phyloP scores from a whole-genome alignment of 164 flowering plant genomes.

The Umbellularia californica region DNA sequence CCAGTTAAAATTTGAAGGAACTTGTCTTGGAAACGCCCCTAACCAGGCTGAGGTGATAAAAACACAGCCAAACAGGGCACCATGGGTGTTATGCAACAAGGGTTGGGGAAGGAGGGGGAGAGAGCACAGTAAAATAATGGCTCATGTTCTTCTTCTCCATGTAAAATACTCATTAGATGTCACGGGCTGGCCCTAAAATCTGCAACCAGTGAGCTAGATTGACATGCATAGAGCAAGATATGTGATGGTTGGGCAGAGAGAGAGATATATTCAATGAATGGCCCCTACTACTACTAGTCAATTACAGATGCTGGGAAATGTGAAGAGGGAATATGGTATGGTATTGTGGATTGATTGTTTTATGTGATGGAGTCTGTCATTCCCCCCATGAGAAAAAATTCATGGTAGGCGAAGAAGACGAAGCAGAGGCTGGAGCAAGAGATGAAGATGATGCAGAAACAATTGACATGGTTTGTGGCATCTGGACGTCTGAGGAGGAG shows the following conservation, averaged over 20 bases:
- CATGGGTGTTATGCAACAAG: background rate
- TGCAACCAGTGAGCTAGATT: conserved; percentile 14
- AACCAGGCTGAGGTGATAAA: background rate
- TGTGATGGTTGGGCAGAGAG: background rate
- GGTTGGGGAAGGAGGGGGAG: background rate
- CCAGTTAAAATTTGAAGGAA: background rate
- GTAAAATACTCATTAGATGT: background rate
- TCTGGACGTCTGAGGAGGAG: conserved; percentile 16
- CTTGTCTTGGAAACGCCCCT: background rate
- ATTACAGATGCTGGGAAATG: background rate
- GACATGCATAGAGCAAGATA: background rate
- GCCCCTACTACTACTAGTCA: background rate
- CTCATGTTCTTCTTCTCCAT: background rate
- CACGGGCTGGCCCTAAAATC: conserved; percentile 19
- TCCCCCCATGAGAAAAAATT: conserved; percentile 18
- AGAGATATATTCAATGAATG: background rate
- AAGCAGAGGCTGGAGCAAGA: conserved; percentile 14
- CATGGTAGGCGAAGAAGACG: conserved; percentile 20
- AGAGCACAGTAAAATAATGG: background rate
- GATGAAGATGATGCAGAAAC: conserved; percentile 5
- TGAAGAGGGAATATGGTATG: background rate
- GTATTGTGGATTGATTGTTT: background rate
- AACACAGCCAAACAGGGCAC: background rate
- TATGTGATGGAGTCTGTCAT: background rate
- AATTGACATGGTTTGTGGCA: background rate